Evolutionary conservation across 495 filamentous ascomycete genomes (phyloP).

Genomic region (Physcia stellaris): DNA sequence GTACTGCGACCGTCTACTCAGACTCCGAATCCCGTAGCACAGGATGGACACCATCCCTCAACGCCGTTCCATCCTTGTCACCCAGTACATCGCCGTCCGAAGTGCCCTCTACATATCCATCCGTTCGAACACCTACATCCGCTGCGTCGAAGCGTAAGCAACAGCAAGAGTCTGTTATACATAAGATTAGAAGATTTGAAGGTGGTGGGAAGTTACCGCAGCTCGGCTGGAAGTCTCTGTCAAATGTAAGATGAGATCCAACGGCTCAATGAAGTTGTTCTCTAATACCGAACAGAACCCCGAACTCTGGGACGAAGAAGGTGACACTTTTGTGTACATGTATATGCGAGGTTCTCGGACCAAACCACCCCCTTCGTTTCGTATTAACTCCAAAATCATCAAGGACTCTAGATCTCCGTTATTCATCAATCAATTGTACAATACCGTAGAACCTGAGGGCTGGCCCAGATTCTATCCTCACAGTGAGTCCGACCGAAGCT

Average conservation of each 20-base stretch:
- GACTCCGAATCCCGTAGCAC: slow-evolving; percentile 14
- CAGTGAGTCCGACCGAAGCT: slow-evolving; percentile 2
- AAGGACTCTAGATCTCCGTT: slow-evolving; percentile 12
- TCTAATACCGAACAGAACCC: slow-evolving; percentile 12
- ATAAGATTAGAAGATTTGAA: slow-evolving; percentile 18
- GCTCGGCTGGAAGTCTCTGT: slow-evolving; percentile 19
- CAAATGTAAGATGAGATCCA: slow-evolving; percentile 10
- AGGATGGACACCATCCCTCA: slow-evolving; percentile 16
- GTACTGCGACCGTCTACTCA: slow-evolving; percentile 9
- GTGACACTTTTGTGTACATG: slow-evolving; percentile 20
- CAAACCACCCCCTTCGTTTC: slow-evolving; percentile 19
- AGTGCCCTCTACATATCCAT: slow-evolving; percentile 2
- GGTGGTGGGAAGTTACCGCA: slow-evolving; percentile 18
- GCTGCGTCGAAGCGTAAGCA: slow-evolving; percentile 8
- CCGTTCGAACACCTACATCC: not conserved
- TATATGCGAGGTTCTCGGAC: slow-evolving; percentile 18
- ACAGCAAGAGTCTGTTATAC: slow-evolving; percentile 15
- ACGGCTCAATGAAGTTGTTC: not conserved
- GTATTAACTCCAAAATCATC: slow-evolving; percentile 16
- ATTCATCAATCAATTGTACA: slow-evolving; percentile 16
- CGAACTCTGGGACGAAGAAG: slow-evolving; percentile 18
- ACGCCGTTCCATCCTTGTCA: slow-evolving; percentile 16
- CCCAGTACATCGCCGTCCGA: slow-evolving; percentile 16
- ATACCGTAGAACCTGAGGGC: slow-evolving; percentile 15
- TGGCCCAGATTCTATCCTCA: slow-evolving; percentile 15